phyloP scores from a whole-genome alignment of 257 asterid species.

The Nicotiana knightiana region DNA sequence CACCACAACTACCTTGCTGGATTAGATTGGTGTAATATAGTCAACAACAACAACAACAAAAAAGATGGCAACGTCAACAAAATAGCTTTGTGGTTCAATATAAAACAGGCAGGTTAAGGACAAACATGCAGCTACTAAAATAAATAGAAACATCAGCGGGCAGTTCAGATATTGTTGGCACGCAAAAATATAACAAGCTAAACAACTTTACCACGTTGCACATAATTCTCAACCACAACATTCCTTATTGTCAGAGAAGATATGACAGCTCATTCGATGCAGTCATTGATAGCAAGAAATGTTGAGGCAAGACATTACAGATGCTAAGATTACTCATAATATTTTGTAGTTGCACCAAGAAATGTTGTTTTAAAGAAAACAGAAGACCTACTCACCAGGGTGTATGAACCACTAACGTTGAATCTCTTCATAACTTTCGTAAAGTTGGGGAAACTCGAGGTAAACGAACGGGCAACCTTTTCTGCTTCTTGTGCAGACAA shows the following conservation, averaged over 20 bases:
- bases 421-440: conserved; percentile 79
- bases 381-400: conserved; percentile 54
- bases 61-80: not conserved
- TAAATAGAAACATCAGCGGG: not conserved
- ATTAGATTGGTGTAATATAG: not conserved
- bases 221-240: not conserved
- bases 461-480: conserved; percentile 56
- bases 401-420: conserved; percentile 88
- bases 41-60: not conserved
- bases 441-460: conserved; percentile 69
- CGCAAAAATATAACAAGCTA: not conserved
- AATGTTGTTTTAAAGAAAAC: not conserved
- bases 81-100: not conserved
- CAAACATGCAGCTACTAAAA: not conserved
- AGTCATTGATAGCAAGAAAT: not conserved
- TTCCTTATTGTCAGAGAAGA: not conserved
- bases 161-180: not conserved
- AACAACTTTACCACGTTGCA: not conserved
- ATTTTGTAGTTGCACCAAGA: not conserved
- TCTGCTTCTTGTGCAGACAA: conserved; percentile 80
- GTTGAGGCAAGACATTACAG: conserved; percentile 1
- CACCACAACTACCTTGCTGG: not conserved
- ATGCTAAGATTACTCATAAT: not conserved
- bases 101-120: not conserved
- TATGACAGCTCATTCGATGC: not conserved